Evolutionary conservation across 75 land plant genomes (phyloP).

Genomic region (Selaginella moellendorffii): DNA sequence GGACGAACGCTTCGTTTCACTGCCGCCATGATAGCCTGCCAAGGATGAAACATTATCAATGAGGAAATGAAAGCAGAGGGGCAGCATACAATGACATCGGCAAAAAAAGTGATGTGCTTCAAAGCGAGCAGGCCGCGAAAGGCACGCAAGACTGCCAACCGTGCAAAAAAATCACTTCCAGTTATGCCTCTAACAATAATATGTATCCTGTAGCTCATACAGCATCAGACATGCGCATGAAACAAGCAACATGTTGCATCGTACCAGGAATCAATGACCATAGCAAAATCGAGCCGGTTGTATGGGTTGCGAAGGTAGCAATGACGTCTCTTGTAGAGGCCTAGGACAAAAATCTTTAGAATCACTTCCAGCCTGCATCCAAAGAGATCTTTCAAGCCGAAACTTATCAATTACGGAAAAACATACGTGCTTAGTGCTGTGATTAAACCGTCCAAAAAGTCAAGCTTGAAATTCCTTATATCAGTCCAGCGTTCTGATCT

Average conservation of each 20-base stretch:
- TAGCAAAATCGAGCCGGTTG: slow-evolving; percentile 3
- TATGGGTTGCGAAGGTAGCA: neutral
- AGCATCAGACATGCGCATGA: too few relatives aligned
- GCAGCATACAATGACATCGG: neutral
- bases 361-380: neutral
- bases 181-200: neutral
- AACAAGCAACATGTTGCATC: neutral
- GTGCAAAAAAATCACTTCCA: neutral
- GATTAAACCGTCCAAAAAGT: neutral
- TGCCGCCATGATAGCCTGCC: slow-evolving; percentile 27
- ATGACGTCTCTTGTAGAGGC: neutral
- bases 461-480: neutral
- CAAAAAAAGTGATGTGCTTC: neutral
- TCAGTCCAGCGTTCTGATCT: neutral
- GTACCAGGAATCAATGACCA: slow-evolving; percentile 9
- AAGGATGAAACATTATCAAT: neutral
- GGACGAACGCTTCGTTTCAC: slow-evolving; percentile 15
- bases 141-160: slow-evolving; percentile 6
- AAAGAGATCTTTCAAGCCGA: too few relatives aligned
- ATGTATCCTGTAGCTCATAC: slow-evolving; percentile 1
- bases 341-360: neutral
- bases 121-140: slow-evolving; percentile 1
- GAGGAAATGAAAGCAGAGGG: neutral
- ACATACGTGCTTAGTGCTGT: too few relatives aligned
- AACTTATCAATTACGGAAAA: too few relatives aligned